phyloP scores from a whole-genome alignment of 352 stramenopile genomes.

The Phytophthora citricola region DNA sequence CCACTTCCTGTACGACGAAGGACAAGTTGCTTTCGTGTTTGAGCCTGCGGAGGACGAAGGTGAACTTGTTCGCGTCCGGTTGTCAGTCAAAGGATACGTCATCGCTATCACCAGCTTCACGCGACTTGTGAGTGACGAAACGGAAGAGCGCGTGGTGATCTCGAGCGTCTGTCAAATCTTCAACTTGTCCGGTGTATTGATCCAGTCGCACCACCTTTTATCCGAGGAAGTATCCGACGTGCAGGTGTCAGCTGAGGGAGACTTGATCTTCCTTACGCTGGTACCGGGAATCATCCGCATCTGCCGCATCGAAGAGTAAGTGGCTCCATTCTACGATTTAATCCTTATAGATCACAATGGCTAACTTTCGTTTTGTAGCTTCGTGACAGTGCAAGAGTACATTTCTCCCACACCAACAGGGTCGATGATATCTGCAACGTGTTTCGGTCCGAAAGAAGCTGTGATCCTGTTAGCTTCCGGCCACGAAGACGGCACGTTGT shows the following conservation, averaged over 20 bases:
- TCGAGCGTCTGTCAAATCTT: constrained; percentile 65
- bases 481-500: constrained; percentile 75
- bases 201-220: constrained; percentile 56
- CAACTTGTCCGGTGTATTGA: constrained; percentile 68
- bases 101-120: constrained; percentile 47
- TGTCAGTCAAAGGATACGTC: constrained; percentile 72
- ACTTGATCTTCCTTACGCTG: constrained; percentile 76
- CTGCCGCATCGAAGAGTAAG: constrained; percentile 85
- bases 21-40: constrained; percentile 73
- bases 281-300: constrained; percentile 54
- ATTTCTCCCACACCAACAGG: constrained; percentile 32
- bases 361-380: constrained; percentile 37
- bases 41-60: constrained; percentile 36
- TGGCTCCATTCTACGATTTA: constrained; percentile 6
- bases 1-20: constrained; percentile 79
- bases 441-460: constrained; percentile 78
- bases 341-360: constrained; percentile 26
- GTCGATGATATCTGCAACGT: constrained; percentile 59
- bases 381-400: constrained; percentile 83
- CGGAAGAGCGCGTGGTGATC: constrained; percentile 9
- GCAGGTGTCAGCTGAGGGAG: constrained; percentile 70
- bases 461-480: constrained; percentile 77
- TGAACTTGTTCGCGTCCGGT: constrained; percentile 53
- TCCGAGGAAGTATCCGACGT: constrained; percentile 56
- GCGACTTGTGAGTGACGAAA: constrained; percentile 3